Base-by-base conservation (phyloP, 495 filamentous ascomycete genomes). In the Aspergillus bertholletiae region DNA sequence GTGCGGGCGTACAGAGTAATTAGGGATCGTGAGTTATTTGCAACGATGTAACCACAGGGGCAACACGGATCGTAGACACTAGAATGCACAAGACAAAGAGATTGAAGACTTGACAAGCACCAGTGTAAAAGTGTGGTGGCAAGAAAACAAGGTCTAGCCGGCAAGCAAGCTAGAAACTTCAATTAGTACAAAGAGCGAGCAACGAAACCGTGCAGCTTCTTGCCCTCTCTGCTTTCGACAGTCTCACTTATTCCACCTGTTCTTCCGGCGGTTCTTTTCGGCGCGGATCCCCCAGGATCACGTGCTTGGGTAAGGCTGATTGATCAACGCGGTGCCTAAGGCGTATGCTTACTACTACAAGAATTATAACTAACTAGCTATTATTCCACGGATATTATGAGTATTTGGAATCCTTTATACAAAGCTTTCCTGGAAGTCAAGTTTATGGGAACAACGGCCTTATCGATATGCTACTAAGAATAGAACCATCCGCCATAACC, bases 251-350 rank as follows among this genome's bases (percentile, higher is more conserved):
- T 13, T 40, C 37, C 39, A 51, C 34, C 40, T 53, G 51, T 45
- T 53, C 40, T 53, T 41, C 49, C 23, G 20, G n/a, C 20, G 24
- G 21, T n/a, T 37, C 24, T 21, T 41, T 41, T 17, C 32, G n/a
- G 13, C 35, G 49, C 49, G 49, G 49, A 51, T 51, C 49, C 34
- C 48, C 32, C 27, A 13, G 27, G 27, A 23, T 37, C 51, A 54
- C 51, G 51, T 54, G 51, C 11, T 1, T 18, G 11, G 30, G 26
- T 35, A 47, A 54, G 51, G 28, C 51, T 47, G 46, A 54, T 47
- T 43, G n/a, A n/a, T n/a, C n/a, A n/a, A 15, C 35, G 7, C 26
- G 34, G 34, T n/a, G 34, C 34, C 34, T 37, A 15, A 37, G 34
- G 34, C 13, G 34, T 37, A 37, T 28, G 8, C 8, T 28, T 28